phyloP scores from a whole-genome alignment of 2,329 filamentous ascomycete genomes.

The Aureobasidium pullulans region DNA sequence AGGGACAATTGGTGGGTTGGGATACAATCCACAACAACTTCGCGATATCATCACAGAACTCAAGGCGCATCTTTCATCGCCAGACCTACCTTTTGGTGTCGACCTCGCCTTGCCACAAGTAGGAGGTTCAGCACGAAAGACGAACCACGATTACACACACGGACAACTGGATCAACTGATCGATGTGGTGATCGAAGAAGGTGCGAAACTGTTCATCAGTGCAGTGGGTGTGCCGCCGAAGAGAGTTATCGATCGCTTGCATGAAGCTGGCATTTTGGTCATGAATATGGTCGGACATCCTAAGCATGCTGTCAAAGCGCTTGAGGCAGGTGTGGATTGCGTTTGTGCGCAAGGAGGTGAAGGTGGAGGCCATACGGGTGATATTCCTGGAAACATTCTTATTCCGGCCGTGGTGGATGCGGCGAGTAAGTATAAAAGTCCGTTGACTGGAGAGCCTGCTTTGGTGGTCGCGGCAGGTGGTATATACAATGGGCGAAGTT shows the following conservation, averaged over 20 bases:
- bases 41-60: slow-evolving; percentile 78
- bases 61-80: slow-evolving; percentile 61
- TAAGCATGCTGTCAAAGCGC: slow-evolving; percentile 81
- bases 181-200: slow-evolving; percentile 74
- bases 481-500: slow-evolving; percentile 70
- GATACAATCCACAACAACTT: slow-evolving; percentile 66
- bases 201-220: slow-evolving; percentile 77
- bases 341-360: slow-evolving; percentile 90
- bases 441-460: slow-evolving; percentile 61
- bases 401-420: slow-evolving; percentile 84
- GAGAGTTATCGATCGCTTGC: slow-evolving; percentile 65
- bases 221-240: slow-evolving; percentile 82
- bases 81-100: slow-evolving; percentile 75
- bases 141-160: slow-evolving; percentile 92
- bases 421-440: slow-evolving; percentile 62
- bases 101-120: slow-evolving; percentile 88
- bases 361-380: slow-evolving; percentile 86
- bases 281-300: slow-evolving; percentile 99
- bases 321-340: slow-evolving; percentile 81
- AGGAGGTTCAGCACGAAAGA: slow-evolving; percentile 74
- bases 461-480: slow-evolving; percentile 86
- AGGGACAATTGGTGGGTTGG: slow-evolving; percentile 54
- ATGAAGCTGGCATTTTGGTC: slow-evolving; percentile 70
- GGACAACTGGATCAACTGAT: slow-evolving; percentile 84
- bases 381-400: slow-evolving; percentile 77